Conservation (phyloP, 805 yeast species). For the Sugiyamaella boreocaroliniensis region DNA sequence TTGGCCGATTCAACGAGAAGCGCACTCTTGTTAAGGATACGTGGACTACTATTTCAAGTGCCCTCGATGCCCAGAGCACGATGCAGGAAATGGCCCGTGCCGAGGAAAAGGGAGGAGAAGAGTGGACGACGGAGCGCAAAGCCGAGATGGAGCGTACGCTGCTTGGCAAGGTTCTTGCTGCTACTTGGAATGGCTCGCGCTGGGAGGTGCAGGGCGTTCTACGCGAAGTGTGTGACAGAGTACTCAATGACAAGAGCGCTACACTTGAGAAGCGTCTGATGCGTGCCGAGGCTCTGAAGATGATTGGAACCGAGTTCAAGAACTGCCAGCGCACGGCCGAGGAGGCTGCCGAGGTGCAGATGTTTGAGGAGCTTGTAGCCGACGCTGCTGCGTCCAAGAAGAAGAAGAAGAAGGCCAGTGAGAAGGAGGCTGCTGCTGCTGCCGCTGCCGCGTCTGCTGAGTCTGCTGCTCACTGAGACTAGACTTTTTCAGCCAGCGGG, state of each 20-base stretch:
- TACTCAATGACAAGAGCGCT: slow-evolving; percentile 63
- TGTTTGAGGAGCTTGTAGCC: slow-evolving; percentile 88
- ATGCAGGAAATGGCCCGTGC: slow-evolving; percentile 68
- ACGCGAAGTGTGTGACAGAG: slow-evolving; percentile 74
- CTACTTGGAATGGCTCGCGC: slow-evolving; percentile 92
- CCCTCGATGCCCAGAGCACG: slow-evolving; percentile 78
- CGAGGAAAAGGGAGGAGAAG: slow-evolving; percentile 54
- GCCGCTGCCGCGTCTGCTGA: slow-evolving; percentile 7
- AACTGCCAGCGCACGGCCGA: slow-evolving; percentile 67
- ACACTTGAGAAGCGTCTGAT: slow-evolving; percentile 53
- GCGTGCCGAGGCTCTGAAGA: slow-evolving; percentile 72
- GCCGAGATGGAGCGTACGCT: slow-evolving; percentile 76
- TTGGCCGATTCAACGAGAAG: slow-evolving; percentile 74
- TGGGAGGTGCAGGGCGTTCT: slow-evolving; percentile 76
- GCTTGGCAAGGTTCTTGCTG: slow-evolving; percentile 83
- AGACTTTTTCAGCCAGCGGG: background rate
- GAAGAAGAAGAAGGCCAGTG: slow-evolving; percentile 36
- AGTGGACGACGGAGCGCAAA: slow-evolving; percentile 50
- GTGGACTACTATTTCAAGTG: slow-evolving; percentile 71
- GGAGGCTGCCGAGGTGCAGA: slow-evolving; percentile 84
- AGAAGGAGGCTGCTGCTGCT: slow-evolving; percentile 9
- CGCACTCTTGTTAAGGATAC: slow-evolving; percentile 80
- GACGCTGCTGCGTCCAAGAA: slow-evolving; percentile 65
- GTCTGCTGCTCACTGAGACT: background rate
- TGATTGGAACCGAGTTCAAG: slow-evolving; percentile 64